Base-by-base conservation (phyloP, 345 rosid species). In the Melaleuca quinquenervia region DNA sequence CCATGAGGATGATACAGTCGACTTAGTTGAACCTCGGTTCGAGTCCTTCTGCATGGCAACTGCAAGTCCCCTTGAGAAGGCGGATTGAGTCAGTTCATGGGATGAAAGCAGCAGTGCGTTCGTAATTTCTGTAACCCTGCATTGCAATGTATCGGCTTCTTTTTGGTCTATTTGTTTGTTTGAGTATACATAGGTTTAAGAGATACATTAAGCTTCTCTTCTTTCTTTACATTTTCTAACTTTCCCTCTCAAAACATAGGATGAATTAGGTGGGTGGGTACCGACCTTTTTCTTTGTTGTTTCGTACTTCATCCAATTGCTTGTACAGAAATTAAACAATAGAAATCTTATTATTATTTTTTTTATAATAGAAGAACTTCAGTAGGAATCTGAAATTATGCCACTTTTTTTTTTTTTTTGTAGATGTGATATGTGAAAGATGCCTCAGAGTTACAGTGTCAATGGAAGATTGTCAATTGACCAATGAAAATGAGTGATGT, bases 11-110 rank as follows among this genome's bases (percentile, higher is more conserved):
- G 99, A 97, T 86, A 44, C 89, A 36, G 95, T 97, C 78, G 99
- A 97, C 91, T 84, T 97, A 84, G 93, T 93, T 22, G 98, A 96
- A 90, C 99, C 99, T 50, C 94, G 98, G 62, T 92, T 95, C 44
- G 98, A 97, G 85, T 94, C 98, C 24, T 97, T 97, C 86, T 86
- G 91, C 88, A 18, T 95, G 88, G 92, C 84, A 56, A 93, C 89
- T 85, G 87, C 22, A 90, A 90, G 86, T 91, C 92, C 56, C 48
- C 7, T 36, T 20, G 48, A 70, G 80, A 36, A 70, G 80, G 11
- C 80, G 5, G 48, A 70, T 8, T 70, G 80, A 70, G 48, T 70
- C 13, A 9, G 26, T 36, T 36, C 80, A 70, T 36, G 80, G 80
- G 80, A 70, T 20, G 26, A 70, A 48, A 70, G 80, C 80, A 36